These are phyloP conservation scores for Sporothrix brunneoviolacea DNA, from an alignment of 2,329 filamentous ascomycete genomes.

Conservation along the genomic window DNA sequence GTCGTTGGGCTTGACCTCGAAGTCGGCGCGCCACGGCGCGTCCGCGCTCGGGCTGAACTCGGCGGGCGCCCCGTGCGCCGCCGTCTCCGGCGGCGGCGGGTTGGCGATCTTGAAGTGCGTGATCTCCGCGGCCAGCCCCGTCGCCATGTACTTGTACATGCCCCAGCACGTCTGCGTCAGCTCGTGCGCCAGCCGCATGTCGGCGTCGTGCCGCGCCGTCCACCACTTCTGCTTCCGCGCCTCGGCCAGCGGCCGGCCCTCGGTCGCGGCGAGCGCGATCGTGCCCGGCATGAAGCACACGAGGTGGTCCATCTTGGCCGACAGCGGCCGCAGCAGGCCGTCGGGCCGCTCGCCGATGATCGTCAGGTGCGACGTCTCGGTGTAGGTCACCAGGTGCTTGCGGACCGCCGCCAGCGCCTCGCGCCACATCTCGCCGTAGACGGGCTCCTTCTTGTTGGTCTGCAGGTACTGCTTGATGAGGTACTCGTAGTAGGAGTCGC, in stretches of 20 bases:
- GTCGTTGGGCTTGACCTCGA: conserved; percentile 72
- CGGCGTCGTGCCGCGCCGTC: conserved; percentile 73
- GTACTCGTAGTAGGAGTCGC: conserved; percentile 98
- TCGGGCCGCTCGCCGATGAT: conserved; percentile 78
- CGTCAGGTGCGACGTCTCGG: conserved; percentile 71
- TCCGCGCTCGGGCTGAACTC: conserved; percentile 45
- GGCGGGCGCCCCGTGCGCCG: conserved; percentile 42
- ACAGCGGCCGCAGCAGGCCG: conserved; percentile 60
- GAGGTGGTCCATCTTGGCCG: conserved; percentile 94
- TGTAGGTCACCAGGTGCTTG: conserved; percentile 89
- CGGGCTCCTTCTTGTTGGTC: conserved; percentile 74
- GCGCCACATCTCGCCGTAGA: conserved; percentile 92
- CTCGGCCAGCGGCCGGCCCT: conserved; percentile 65
- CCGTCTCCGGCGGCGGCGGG: conserved; percentile 57
- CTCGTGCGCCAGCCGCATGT: conserved; percentile 81
- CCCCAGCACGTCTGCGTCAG: conserved; percentile 97
- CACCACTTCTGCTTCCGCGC: conserved; percentile 67
- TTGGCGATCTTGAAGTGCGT: conserved; percentile 76
- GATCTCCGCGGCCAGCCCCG: conserved; percentile 91
- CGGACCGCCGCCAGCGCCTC: conserved; percentile 78
- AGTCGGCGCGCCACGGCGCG: conserved; percentile 69
- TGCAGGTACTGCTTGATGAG: conserved; percentile 98
- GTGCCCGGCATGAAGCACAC: conserved; percentile 97
- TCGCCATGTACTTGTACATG: conserved; percentile 87
- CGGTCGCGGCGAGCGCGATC: conserved; percentile 81